Evolutionary conservation across 495 filamentous ascomycete genomes (phyloP).

Genomic region (Umbilicaria muhlenbergii): DNA sequence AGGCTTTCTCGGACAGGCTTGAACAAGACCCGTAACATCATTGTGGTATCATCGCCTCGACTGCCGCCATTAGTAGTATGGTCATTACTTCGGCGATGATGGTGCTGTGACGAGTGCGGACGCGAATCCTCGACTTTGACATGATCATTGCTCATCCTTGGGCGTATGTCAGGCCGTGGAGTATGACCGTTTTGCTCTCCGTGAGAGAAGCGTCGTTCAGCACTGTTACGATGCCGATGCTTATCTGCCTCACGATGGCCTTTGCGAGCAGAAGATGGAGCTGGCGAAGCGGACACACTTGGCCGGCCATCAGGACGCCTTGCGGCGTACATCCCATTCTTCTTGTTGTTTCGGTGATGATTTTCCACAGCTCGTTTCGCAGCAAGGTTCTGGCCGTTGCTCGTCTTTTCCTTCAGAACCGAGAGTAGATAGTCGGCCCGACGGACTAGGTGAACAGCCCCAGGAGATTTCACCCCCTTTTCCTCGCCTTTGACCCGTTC

Average conservation of each 20-base stretch:
- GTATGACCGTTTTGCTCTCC: slow-evolving; percentile 24
- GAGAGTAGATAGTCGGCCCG: slow-evolving; percentile 88
- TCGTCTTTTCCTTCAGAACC: slow-evolving; percentile 67
- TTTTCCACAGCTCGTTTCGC: slow-evolving; percentile 77
- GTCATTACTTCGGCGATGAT: slow-evolving; percentile 12
- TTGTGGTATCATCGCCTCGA: not conserved
- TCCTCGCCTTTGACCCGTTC: slow-evolving; percentile 66
- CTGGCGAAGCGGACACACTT: slow-evolving; percentile 38
- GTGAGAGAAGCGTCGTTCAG: slow-evolving; percentile 24
- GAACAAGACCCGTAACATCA: slow-evolving; percentile 39
- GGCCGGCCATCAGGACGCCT: slow-evolving; percentile 20
- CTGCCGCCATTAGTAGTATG: not conserved
- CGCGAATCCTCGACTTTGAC: slow-evolving; percentile 12
- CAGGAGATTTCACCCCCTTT: slow-evolving; percentile 75
- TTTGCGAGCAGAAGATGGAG: slow-evolving; percentile 30
- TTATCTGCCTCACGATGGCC: slow-evolving; percentile 35
- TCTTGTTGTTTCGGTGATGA: slow-evolving; percentile 76
- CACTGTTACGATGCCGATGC: slow-evolving; percentile 28
- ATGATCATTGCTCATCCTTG: slow-evolving; percentile 25
- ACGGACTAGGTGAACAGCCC: slow-evolving; percentile 89
- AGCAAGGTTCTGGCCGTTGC: slow-evolving; percentile 43
- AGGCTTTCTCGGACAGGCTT: slow-evolving; percentile 45
- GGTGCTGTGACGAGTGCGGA: slow-evolving; percentile 23
- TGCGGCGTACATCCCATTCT: slow-evolving; percentile 22
- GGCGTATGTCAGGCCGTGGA: slow-evolving; percentile 25